Evolutionary conservation across 148 eudicot species (phyloP).

Genomic region (Vaccinium vitisidaea): DNA sequence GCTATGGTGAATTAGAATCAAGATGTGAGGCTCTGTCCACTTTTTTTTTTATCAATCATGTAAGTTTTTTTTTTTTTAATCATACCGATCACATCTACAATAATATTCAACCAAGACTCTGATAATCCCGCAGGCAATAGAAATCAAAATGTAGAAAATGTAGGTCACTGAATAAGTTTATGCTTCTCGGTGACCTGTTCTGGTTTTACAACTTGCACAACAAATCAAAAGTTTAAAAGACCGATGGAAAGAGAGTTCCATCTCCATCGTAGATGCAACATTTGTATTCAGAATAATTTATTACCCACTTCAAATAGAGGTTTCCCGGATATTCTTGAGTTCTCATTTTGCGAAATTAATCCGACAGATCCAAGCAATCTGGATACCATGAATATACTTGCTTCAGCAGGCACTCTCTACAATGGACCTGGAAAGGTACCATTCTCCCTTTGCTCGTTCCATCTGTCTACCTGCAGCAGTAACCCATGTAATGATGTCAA

Average conservation of each 20-base stretch:
- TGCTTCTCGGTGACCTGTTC: background rate
- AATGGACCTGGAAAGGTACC: conserved; percentile 51
- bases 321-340: background rate
- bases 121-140: background rate
- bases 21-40: too few species aligned
- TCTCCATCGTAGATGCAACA: background rate
- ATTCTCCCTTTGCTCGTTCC: conserved; percentile 53
- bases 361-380: background rate
- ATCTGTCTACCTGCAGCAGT: conserved; percentile 39
- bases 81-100: background rate
- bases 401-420: conserved; percentile 21
- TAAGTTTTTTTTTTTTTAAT: too few species aligned
- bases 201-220: background rate
- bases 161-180: background rate
- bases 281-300: conserved; percentile 4
- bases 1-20: too few species aligned
- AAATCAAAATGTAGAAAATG: conserved; percentile 14
- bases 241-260: conserved; percentile 1
- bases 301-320: conserved; percentile 12
- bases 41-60: too few species aligned
- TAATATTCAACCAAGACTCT: background rate
- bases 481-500: background rate
- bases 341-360: conserved; percentile 15
- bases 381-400: background rate
- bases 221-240: background rate